Evolutionary conservation across 2,329 filamentous ascomycete genomes (phyloP), one percentile per base, ranked within the genome.

Genomic region (Nigrospora osmanthi): DNA sequence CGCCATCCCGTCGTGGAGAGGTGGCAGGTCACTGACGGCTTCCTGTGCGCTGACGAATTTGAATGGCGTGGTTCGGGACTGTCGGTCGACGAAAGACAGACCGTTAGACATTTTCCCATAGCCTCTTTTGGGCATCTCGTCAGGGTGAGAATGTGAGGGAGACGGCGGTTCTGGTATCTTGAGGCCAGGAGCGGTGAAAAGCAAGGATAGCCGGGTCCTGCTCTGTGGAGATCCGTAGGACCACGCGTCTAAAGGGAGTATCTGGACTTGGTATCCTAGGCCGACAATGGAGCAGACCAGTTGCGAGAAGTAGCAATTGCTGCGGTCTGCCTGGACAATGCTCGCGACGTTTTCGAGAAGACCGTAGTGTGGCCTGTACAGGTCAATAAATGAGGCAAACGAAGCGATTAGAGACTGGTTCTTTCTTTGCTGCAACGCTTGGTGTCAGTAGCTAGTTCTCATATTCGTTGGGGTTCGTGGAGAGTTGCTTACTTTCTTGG

Each of bases 351-450:
- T 94, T 59, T 94, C 88, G 0, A 94, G 70, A 0, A 91, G 52
- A 0, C 81, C 85, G 56, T 86, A 91, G n/a, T 77, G 71, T 0
- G 88, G 87, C 0, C 83, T 75, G 51, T 87, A 89, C 0, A 88
- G 65, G 50, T 94, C 87, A 2, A 91, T 70, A 47, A 76, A 87
- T 0, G 87, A 80, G 0, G 81, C 82, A 34, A 91, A 87, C 0
- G 85, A 85, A 0, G 85, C 87, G 0, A 93, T 76, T 30, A 93
- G 76, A 0, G 86, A 90, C 32, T 85, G 84, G 56, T 93, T 89
- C 47, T 79, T 78, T 6, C 80, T 63, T 10, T 85, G 83, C 4
- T 66, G 44, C 28, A 0, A 68, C 57, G 10, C 23, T 7, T 7
- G 9, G 6, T 28, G 23, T 28, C 10, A 10, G 23, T 28, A 28